Evolutionary conservation across 2,329 filamentous ascomycete genomes (phyloP), one percentile per base, ranked within the genome.

Genomic region (Xylaria sp.): DNA sequence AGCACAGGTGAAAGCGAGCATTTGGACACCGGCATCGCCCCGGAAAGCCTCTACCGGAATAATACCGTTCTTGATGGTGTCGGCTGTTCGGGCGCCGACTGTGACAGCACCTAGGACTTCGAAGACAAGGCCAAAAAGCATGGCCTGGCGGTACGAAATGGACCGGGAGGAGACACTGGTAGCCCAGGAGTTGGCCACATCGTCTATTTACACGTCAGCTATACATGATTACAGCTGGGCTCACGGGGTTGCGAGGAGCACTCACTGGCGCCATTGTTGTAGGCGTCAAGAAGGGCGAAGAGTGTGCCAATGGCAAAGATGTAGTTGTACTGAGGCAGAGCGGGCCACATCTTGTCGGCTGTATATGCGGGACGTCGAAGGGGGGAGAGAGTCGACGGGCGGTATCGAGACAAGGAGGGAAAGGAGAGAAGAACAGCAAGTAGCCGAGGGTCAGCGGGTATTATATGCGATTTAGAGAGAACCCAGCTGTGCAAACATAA

Each of bases 111-210:
- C 90, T 55, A 88, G 79, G 79, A 92, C 83, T 79, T 93, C 90
- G 79, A 92, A 92, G 70, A 92, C 79, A 55, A 87, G 85, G 56
- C 89, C 87, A 56, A 91, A 81, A 39, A 90, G 74, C 88, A 91
- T 91, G 71, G 89, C 91, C 80, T 90, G 88, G 73, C 87, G 81
- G 81, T 93, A 92, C 1, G 89, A 84, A 75, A 93, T 85, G 72
- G 92, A 94, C 62, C 92, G 83, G n/a, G 92, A 94, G 21, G 92
- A 94, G 67, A 94, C 92, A 75, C 88, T 91, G 74, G 92, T 94
- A 7, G 92, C 92, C 90, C 91, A 94, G 59, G 92, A 84, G 81
- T 95, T 95, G 77, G 92, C 92, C 65, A 95, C 92, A 91, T 94
- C 92, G 80, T 94, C 89, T 91, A 67, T 61, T 47, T 67, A 59